These are phyloP conservation scores for Cyberlindnera petersonii DNA, from an alignment of 805 yeast genomes.

Conservation along the genomic window DNA sequence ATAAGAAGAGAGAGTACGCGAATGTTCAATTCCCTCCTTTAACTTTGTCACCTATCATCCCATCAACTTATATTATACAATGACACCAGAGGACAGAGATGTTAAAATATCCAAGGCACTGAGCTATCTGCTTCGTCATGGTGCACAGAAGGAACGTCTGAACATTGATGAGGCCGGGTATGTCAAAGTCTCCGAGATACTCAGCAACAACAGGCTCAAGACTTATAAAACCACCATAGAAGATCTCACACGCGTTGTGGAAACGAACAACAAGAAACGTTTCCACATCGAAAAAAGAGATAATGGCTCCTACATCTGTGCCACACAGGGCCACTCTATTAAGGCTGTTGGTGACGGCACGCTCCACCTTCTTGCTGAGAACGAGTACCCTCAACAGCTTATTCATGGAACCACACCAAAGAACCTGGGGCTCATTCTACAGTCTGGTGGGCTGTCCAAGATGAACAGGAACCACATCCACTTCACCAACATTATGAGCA, in stretches of 20 bases:
- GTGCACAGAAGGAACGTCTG: slow-evolving; percentile 66
- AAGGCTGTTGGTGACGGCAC: slow-evolving; percentile 38
- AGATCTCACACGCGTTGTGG: slow-evolving; percentile 61
- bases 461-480: slow-evolving; percentile 88
- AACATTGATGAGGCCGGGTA: slow-evolving; percentile 66
- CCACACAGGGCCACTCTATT: slow-evolving; percentile 90
- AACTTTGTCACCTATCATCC: no score
- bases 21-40: no score
- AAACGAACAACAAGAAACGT: slow-evolving; percentile 64
- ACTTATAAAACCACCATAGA: slow-evolving; percentile 48
- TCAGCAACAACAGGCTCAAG: slow-evolving; percentile 56
- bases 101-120: slow-evolving; percentile 65
- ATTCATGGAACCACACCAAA: slow-evolving; percentile 75
- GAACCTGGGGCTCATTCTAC: slow-evolving; percentile 45
- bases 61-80: no score
- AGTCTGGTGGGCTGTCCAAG: slow-evolving; percentile 52
- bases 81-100: slow-evolving; percentile 34
- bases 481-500: slow-evolving; percentile 60
- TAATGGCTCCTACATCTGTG: slow-evolving; percentile 52
- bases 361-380: slow-evolving; percentile 35
- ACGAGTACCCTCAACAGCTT: slow-evolving; percentile 47
- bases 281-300: slow-evolving; percentile 43
- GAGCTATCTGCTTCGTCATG: slow-evolving; percentile 80
- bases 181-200: slow-evolving; percentile 48
- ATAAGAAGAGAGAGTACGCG: no score